These are phyloP conservation scores for Cucumis variabilis DNA, from an alignment of 331 rosid genomes.

Conservation along the genomic window DNA sequence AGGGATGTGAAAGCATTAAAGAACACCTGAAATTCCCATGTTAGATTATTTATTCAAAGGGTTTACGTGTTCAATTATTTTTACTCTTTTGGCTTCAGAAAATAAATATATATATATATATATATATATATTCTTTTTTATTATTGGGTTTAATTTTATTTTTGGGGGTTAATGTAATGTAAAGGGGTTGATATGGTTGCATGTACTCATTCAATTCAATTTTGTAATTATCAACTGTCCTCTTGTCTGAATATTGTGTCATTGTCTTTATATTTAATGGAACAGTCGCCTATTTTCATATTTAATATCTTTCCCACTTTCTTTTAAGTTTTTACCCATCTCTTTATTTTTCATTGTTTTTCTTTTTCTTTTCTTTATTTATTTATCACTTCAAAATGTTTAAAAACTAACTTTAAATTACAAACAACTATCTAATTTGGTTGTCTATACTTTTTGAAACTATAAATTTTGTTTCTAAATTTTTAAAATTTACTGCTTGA, in stretches of 20 bases:
- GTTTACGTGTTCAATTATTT: neutral
- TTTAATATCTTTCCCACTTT: neutral
- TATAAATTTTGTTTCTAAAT: no score
- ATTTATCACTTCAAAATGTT: no score
- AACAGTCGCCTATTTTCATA: neutral
- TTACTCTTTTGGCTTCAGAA: no score
- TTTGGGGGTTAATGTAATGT: neutral
- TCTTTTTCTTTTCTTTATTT: no score
- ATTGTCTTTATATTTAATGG: neutral
- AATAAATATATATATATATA: no score
- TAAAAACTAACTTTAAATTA: no score
- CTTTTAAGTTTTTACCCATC: neutral
- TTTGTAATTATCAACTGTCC: neutral
- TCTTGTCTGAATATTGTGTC: slow-evolving; percentile 2
- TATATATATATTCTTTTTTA: no score
- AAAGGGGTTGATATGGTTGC: neutral
- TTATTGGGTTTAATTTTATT: no score
- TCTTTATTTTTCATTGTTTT: no score
- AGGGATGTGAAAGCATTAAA: neutral
- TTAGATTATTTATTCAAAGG: neutral
- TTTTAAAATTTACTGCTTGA: no score
- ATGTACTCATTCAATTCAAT: neutral
- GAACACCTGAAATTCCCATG: neutral
- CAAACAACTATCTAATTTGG: no score
- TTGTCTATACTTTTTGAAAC: no score